Percentiles rank a stretch among this genome's conserved stretches.
Conservation (phyloP, 1,139 yeast genomes). For the Taphrina sp. region DNA sequence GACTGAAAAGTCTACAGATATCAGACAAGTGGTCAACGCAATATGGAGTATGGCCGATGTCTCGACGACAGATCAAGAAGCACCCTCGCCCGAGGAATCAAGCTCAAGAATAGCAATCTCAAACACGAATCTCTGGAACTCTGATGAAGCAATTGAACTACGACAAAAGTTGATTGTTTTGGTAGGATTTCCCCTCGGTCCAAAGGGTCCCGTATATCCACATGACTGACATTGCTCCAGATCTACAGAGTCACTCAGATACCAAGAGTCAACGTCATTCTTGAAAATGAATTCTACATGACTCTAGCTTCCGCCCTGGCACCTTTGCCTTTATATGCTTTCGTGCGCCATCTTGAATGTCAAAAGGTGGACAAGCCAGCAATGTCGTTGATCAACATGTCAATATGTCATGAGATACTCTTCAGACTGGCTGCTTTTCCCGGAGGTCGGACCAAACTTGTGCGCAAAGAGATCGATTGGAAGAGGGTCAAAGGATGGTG, state of each 20-base stretch:
- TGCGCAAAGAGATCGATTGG: background rate
- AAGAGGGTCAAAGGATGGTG: conserved; percentile 16
- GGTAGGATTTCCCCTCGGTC: too few relatives aligned
- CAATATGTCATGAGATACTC: conserved; percentile 1
- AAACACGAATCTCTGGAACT: too few relatives aligned
- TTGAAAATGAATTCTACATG: background rate
- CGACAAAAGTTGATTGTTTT: background rate
- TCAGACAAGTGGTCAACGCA: background rate
- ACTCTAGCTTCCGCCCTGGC: conserved; percentile 2
- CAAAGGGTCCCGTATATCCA: too few relatives aligned
- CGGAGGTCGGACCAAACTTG: background rate
- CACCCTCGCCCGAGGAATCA: too few relatives aligned
- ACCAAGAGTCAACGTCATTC: background rate
- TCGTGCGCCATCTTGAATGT: too few relatives aligned
- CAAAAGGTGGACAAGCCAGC: too few relatives aligned
- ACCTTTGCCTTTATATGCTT: background rate
- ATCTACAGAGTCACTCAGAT: background rate
- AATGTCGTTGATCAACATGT: too few relatives aligned
- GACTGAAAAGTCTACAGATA: conserved; percentile 5
- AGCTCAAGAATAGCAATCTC: too few relatives aligned
- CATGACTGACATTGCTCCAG: background rate
- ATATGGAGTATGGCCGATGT: too few relatives aligned
- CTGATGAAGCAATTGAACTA: background rate
- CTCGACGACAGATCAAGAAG: too few relatives aligned
- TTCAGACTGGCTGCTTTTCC: conserved; percentile 15